Base-by-base conservation (phyloP, 495 filamentous ascomycete species). In the Mytilinidion resinicola region DNA sequence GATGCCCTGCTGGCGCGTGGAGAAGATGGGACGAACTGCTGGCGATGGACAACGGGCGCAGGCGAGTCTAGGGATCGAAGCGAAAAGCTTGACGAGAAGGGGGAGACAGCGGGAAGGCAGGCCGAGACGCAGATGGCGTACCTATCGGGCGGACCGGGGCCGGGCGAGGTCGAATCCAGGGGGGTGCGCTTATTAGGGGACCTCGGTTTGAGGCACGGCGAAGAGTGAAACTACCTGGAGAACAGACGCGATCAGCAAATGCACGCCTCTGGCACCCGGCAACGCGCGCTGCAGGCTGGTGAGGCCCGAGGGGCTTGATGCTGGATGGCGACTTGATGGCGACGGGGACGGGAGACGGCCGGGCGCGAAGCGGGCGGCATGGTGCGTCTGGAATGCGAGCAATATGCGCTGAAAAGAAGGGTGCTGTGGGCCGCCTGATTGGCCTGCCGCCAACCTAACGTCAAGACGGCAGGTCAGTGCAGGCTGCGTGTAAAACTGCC, bases 21-120 rank as follows among this genome's bases (percentile, higher is more conserved):
- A 30, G 25, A 30, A 30, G 25, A 30, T 30, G 25, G 25, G 25
- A 30, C 25, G 25, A 30, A 30, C 56, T 53, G 48, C 48, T 53
- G 3, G 47, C 25, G 51, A 49, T 38, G 57, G 41, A 20, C 41
- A 11, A 39, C 39, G 38, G 55, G 57, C 51, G 57, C 56, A 41
- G 54, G 21, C 46, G 46, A 49, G 46, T 49, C 46, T 49, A 49
- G 46, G 46, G 46, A 48, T n/a, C 54, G 34, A 60, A 60, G 57
- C 57, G 57, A 60, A 60, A 59, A 60, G 57, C 57, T 60, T 60
- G 57, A 60, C 50, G 38, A 56, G 39, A 34, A 44, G 21, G 43
- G 54, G 52, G 34, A 36, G 48, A 56, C 21, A 47, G 30, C 54
- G 43, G 43, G 54, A 48, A 46, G 54, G 54, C 54, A 56, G 54